phyloP scores from a whole-genome alignment of 1,139 yeast genomes.

The Blastobotrys persicus region DNA sequence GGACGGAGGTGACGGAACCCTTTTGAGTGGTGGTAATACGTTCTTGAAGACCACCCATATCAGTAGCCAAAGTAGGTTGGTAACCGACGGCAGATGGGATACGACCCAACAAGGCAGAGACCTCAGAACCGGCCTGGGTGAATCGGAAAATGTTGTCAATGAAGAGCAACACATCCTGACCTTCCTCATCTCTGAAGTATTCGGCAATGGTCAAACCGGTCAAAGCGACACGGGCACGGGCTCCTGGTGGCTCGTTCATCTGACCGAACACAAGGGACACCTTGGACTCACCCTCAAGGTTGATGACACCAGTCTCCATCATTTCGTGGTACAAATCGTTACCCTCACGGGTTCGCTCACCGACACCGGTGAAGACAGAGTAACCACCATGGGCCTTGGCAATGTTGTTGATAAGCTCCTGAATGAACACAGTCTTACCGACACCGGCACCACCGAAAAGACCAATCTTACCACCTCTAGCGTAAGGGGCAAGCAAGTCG shows the following conservation, averaged over 20 bases:
- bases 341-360: slow-evolving; percentile 99
- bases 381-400: slow-evolving; percentile 99
- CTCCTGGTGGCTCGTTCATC: slow-evolving; percentile 99
- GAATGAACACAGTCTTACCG: slow-evolving; percentile 99
- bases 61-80: slow-evolving; percentile 99
- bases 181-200: slow-evolving; percentile 99
- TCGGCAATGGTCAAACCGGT: slow-evolving; percentile 99
- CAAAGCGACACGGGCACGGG: slow-evolving; percentile 99
- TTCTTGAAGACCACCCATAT: slow-evolving; percentile 99
- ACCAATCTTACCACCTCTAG: slow-evolving; percentile 99
- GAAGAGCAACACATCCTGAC: slow-evolving; percentile 99
- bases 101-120: slow-evolving; percentile 99
- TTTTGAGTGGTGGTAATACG: slow-evolving; percentile 99
- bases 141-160: slow-evolving; percentile 99
- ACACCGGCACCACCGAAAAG: slow-evolving; percentile 99
- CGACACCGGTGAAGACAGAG: slow-evolving; percentile 99
- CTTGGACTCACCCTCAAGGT: slow-evolving; percentile 99
- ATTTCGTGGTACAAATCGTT: slow-evolving; percentile 99
- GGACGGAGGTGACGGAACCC: slow-evolving; percentile 99
- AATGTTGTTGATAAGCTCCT: slow-evolving; percentile 98
- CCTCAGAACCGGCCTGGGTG: slow-evolving; percentile 99
- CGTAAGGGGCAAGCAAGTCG: slow-evolving; percentile 98
- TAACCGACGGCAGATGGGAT: slow-evolving; percentile 99
- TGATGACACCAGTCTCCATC: slow-evolving; percentile 99
- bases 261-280: slow-evolving; percentile 99